A percentile compares a stretch with the other conserved stretches of the same genome.
Evolutionary conservation across 148 eudicot genomes (phyloP).

Genomic region (Chenopodium suecicum): DNA sequence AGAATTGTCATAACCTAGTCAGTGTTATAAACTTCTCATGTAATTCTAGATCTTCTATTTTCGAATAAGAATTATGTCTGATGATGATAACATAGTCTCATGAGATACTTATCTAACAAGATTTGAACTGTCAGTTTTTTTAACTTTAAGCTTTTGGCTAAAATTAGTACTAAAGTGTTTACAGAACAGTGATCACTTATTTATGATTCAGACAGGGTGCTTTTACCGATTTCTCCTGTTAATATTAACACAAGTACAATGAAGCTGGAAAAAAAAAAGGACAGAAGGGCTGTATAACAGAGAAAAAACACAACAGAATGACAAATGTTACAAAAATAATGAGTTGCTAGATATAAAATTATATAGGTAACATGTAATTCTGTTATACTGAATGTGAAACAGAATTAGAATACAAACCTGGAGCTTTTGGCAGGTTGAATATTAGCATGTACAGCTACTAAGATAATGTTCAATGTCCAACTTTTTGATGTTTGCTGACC

Average conservation of each 20-base stretch:
- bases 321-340: too few species aligned
- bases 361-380: background rate
- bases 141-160: background rate
- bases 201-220: background rate
- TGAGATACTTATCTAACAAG: background rate
- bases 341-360: background rate
- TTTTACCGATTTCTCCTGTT: background rate
- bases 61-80: background rate
- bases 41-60: slow-evolving; percentile 7
- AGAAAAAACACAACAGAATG: background rate
- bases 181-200: background rate
- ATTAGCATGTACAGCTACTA: background rate
- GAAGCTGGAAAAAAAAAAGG: background rate
- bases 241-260: background rate
- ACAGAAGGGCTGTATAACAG: background rate
- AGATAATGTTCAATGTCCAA: background rate
- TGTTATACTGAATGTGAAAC: background rate
- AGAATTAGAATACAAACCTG: slow-evolving; percentile 15
- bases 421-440: slow-evolving; percentile 1
- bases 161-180: background rate
- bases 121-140: background rate
- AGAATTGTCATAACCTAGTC: background rate
- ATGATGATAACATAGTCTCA: background rate
- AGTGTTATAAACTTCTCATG: background rate
- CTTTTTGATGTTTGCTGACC: slow-evolving; percentile 12